Conservation (phyloP, 2,329 filamentous ascomycete species). For the Arthrobotrys sinensis region DNA sequence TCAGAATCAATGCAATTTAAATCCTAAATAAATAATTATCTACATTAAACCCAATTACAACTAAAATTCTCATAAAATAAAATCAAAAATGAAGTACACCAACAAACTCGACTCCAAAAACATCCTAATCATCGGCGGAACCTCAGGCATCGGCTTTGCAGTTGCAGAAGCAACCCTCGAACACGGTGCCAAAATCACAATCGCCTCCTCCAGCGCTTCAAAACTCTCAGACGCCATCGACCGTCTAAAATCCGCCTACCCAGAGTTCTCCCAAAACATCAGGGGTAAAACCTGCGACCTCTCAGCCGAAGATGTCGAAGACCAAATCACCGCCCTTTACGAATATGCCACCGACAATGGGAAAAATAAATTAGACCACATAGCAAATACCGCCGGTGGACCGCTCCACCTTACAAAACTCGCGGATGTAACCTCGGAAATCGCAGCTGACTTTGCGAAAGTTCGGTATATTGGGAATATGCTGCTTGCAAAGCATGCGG, state of each 20-base stretch:
- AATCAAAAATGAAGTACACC: conserved; percentile 38
- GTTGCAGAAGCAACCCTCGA: conserved; percentile 75
- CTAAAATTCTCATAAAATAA: neutral
- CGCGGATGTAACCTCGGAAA: conserved; percentile 67
- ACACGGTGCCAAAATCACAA: conserved; percentile 73
- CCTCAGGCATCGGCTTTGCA: conserved; percentile 75
- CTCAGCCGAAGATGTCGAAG: conserved; percentile 69
- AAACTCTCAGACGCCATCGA: conserved; percentile 71
- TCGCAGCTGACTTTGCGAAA: conserved; percentile 68
- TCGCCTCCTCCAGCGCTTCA: conserved; percentile 74
- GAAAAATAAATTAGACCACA: conserved; percentile 71
- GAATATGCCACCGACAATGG: conserved; percentile 65
- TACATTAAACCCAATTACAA: too few species aligned
- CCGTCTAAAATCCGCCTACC: conserved; percentile 69
- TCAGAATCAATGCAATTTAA: too few species aligned
- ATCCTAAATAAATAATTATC: too few species aligned
- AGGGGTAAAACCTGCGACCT: conserved; percentile 71
- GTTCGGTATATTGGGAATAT: conserved; percentile 72
- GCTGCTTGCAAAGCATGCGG: conserved; percentile 71
- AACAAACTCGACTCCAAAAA: conserved; percentile 68
- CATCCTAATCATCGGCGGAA: conserved; percentile 76
- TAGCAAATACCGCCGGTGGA: conserved; percentile 74
- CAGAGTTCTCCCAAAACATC: conserved; percentile 67
- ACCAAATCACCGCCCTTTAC: conserved; percentile 70
- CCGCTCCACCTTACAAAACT: conserved; percentile 68